Evolutionary conservation across 306 rosid species (phyloP), one percentile per base, ranked within the genome.

Genomic region (Medicago truncatula): DNA sequence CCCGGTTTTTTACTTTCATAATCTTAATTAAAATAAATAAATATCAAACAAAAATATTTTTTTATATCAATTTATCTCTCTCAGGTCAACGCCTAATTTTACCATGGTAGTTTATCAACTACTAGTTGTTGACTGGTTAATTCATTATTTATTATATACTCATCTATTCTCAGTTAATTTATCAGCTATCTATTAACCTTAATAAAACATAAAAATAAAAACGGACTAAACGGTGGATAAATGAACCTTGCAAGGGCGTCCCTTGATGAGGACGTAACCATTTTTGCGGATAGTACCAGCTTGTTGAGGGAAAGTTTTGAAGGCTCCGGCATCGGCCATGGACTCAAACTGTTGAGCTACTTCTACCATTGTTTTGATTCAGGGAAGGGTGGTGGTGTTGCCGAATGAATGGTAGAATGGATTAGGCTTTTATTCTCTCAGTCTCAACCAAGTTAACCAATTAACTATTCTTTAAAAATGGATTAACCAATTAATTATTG

Each of bases 281-380:
- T 86, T 89, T 84, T 89, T 89, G 25, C 95, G 90, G 39, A 89
- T 86, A 23, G 95, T 85, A 7, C 90, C 95, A n/a, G 92, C 92
- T 71, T 87, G 95, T 79, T 89, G 90, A 38, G 92, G 88, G 44
- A 62, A 89, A 12, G 92, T 89, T 71, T 89, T 89, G 78, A 89
- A 89, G 56, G 89, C 91, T 57, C 89, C 93, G 34, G 88, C 93
- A 2, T 89, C 91, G 1, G 82, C 93, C 87, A 85, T 89, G 36
- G 93, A 89, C 84, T 89, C 93, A 36, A 89, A 89, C 10, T 87
- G 93, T 28, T 89, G 94, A 64, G 85, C 94, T 63, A 85, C 91
- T 85, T 87, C 92, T 41, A 90, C 84, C 92, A 87, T 89, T 8
- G 25, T 8, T 75, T 2, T 52, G 21, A 16, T 16, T 52, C 4